Base-by-base conservation (phyloP, 495 filamentous ascomycete species). In the Neurospora sp. region DNA sequence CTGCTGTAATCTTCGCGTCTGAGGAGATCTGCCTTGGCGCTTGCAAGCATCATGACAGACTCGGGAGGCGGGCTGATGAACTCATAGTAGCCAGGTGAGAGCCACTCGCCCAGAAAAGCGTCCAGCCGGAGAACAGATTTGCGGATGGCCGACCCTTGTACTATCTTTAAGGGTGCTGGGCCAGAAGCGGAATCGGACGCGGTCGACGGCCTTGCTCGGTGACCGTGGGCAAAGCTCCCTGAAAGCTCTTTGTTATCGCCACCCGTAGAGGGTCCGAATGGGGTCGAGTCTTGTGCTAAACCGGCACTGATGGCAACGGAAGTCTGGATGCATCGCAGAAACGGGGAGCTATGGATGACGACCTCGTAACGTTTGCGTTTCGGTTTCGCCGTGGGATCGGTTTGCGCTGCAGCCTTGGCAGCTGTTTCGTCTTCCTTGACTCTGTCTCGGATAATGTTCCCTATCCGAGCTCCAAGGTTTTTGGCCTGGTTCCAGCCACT, bases 21-120 rank as follows among this genome's bases (percentile, higher is more conserved):
- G 14, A 96, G 83, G 6, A 97, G 81, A 75, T 96, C 93, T 6
- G 91, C 91, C 81, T 97, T 98, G 12, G 96, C 94, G 12, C 87
- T 87, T 18, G 92, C 90, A 2, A 98, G 86, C 92, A 99, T 94
- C 81, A 94, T 88, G 18, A 91, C 87, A 3, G 93, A 94, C 61
- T 87, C 87, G 3, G 96, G 96, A 16, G 96, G 96, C 3, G 94
- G 93, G 10, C 92, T 94, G 76, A 98, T 98, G 40, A 91, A 85
- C 53, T 95, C 94, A 77, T 93, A 99, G 78, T 99, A 99, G 77
- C 93, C 91, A 5, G 93, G 93, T 5, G 91, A 91, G 53, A 98
- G 85, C 96, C 96, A 99, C 83, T 99, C 96, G 18, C 96, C 96
- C 3, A 98, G 86, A 78, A 94, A 96, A 0, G 96, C 91, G 82